Evolutionary conservation across 2,329 filamentous ascomycete genomes (phyloP).

Genomic region (Oidium heveae): DNA sequence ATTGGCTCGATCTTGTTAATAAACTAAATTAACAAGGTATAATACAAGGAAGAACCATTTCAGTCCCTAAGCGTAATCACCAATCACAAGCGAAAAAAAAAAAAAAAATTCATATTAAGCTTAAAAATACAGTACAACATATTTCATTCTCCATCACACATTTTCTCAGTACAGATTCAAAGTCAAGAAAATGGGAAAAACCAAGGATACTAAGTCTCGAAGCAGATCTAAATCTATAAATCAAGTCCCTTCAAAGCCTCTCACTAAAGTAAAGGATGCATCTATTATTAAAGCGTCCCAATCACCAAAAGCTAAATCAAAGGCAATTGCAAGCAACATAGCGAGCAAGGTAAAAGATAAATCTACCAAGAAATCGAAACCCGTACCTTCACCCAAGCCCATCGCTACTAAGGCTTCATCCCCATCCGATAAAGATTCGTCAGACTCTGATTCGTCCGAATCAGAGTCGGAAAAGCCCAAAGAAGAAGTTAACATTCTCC

Average conservation of each 20-base stretch:
- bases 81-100: too few species aligned
- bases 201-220: slow-evolving; percentile 29
- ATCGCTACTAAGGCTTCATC: background rate
- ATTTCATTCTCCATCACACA: too few species aligned
- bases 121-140: too few species aligned
- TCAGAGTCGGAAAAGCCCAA: slow-evolving; percentile 14
- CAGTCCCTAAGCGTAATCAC: too few species aligned
- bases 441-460: slow-evolving; percentile 10
- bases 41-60: too few species aligned
- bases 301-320: slow-evolving; percentile 39
- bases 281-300: slow-evolving; percentile 42
- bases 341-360: slow-evolving; percentile 15
- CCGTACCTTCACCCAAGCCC: background rate
- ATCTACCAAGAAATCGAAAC: slow-evolving; percentile 14
- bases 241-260: too few species aligned
- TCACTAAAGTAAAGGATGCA: slow-evolving; percentile 30
- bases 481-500: background rate
- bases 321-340: slow-evolving; percentile 34
- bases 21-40: too few species aligned
- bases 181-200: slow-evolving; percentile 29
- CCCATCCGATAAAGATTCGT: background rate
- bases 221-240: too few species aligned
- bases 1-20: too few species aligned
- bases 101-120: too few species aligned
- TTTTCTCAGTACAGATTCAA: too few species aligned